Percentiles rank a stretch among this genome's conserved stretches.
These are phyloP conservation scores for Chamaecrista fasciculata DNA, from an alignment of 306 rosid genomes.

Conservation along the genomic window DNA sequence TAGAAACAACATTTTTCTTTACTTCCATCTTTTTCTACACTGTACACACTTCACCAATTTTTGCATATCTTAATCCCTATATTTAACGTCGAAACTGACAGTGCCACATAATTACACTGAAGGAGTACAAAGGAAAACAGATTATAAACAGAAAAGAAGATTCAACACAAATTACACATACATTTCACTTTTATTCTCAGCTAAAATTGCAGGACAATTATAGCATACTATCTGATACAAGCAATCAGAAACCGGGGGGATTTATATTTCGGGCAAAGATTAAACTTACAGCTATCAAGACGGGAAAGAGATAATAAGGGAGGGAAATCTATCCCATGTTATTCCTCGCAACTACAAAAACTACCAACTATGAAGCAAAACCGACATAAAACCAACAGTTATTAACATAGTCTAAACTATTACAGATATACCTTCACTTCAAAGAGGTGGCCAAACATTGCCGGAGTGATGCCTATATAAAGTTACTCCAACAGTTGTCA, in stretches of 20 bases:
- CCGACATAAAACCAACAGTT: constrained; percentile 4
- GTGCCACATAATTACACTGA: neutral
- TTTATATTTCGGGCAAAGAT: neutral
- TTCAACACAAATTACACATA: neutral
- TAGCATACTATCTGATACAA: neutral
- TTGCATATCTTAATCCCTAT: too few relatives aligned
- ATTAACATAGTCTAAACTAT: neutral
- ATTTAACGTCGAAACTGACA: neutral
- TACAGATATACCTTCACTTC: neutral
- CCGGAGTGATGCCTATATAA: constrained; percentile 2
- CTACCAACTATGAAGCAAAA: neutral
- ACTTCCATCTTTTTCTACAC: too few relatives aligned
- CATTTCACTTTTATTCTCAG: neutral
- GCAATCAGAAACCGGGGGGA: neutral
- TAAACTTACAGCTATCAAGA: neutral
- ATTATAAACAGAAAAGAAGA: neutral
- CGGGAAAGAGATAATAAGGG: neutral
- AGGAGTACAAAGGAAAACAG: neutral
- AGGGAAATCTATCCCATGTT: neutral
- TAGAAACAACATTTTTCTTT: too few relatives aligned
- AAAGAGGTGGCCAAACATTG: constrained; percentile 19
- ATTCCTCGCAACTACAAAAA: neutral
- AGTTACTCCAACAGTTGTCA: constrained; percentile 22
- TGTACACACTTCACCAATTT: too few relatives aligned
- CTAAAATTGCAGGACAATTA: neutral